These are phyloP conservation scores for Hypomyces perniciosus DNA, from an alignment of 2,329 filamentous ascomycete species.

Conservation along the genomic window DNA sequence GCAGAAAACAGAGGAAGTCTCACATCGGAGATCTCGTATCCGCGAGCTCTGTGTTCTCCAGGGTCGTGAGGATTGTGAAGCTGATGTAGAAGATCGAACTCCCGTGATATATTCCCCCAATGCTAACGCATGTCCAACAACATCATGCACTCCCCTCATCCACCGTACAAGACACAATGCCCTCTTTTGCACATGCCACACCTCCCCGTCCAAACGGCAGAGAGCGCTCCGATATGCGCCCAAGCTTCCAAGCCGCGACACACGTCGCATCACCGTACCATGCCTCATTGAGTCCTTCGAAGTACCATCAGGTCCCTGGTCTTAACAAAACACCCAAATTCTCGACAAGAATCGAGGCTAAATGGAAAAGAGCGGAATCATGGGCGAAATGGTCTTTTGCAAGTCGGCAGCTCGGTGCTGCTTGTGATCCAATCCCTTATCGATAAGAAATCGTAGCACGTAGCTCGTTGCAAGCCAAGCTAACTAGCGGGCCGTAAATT, in stretches of 20 bases:
- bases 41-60: background rate
- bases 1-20: background rate
- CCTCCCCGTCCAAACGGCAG: background rate
- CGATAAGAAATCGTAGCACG: slow-evolving; percentile 6
- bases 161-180: slow-evolving; percentile 11
- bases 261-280: slow-evolving; percentile 16
- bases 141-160: slow-evolving; percentile 14
- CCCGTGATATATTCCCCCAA: slow-evolving; percentile 13
- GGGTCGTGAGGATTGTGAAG: background rate
- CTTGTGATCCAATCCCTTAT: slow-evolving; percentile 2
- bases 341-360: background rate
- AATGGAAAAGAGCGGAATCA: background rate
- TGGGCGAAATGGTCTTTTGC: background rate
- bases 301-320: slow-evolving; percentile 1
- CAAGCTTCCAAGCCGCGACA: slow-evolving; percentile 6
- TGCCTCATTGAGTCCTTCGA: slow-evolving; percentile 16
- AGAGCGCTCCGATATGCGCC: slow-evolving; percentile 1
- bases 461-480: background rate
- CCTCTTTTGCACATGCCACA: slow-evolving; percentile 7
- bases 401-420: background rate
- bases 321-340: background rate
- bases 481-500: slow-evolving; percentile 17
- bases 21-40: background rate
- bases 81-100: background rate
- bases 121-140: slow-evolving; percentile 13